Conservation (phyloP, 2,329 filamentous ascomycete genomes). For the Verticillium nubilum region DNA sequence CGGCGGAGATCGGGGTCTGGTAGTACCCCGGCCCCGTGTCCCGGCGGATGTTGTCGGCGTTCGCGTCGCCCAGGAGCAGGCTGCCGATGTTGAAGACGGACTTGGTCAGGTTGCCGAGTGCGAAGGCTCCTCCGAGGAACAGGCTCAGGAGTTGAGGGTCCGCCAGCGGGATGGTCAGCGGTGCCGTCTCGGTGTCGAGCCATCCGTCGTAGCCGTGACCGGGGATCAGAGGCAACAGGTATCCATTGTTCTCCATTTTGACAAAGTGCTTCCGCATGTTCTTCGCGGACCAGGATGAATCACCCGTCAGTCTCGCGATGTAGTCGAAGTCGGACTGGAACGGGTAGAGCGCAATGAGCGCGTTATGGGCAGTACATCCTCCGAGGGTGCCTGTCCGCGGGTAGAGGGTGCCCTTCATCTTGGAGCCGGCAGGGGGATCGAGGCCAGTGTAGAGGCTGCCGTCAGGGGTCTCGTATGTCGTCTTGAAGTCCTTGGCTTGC, state of each 20-base stretch:
- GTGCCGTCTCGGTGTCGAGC: conserved; percentile 45
- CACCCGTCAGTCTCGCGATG: conserved; percentile 48
- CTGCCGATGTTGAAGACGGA: conserved; percentile 21
- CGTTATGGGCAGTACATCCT: conserved; percentile 52
- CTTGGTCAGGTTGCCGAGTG: conserved; percentile 31
- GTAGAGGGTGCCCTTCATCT: conserved; percentile 48
- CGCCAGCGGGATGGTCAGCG: conserved; percentile 42
- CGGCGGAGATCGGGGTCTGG: conserved; percentile 52
- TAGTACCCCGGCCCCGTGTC: conserved; percentile 44
- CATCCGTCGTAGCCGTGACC: conserved; percentile 51
- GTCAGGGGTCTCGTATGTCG: conserved; percentile 46
- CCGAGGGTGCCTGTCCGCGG: conserved; percentile 51
- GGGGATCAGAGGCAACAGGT: conserved; percentile 32
- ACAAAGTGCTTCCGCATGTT: conserved; percentile 55
- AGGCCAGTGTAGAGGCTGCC: conserved; percentile 49
- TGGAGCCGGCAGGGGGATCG: conserved; percentile 45
- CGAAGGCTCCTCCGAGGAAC: conserved; percentile 44
- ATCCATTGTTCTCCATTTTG: conserved; percentile 47
- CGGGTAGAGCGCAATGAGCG: conserved; percentile 46
- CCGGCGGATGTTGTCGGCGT: conserved; percentile 35
- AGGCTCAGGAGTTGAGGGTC: conserved; percentile 50
- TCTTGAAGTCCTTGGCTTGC: conserved; percentile 52
- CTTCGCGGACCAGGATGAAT: conserved; percentile 45
- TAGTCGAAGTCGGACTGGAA: conserved; percentile 47
- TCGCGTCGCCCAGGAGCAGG: conserved; percentile 44